Base-by-base conservation (phyloP, 257 asterid species). In the Petrea volubilis region DNA sequence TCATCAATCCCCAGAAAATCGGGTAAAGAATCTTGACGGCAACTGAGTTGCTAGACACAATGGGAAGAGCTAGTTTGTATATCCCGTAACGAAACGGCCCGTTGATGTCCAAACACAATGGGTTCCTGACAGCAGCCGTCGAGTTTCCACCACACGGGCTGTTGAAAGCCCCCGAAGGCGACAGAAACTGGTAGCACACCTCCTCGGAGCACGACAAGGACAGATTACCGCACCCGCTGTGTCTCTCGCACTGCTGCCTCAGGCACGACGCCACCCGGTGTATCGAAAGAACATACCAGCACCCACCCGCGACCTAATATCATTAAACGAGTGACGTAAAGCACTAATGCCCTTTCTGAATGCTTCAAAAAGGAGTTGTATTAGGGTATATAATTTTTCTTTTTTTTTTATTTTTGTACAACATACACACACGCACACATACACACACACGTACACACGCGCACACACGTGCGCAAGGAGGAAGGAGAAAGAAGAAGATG, bases 1-100 rank as follows among this genome's bases (percentile, higher is more conserved):
- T 88, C 98, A 92, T 90, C 71, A 95, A 70, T 50, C 99, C 99
- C 99, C 99, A 92, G 52, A 95, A 92, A 63, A 90, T 90, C 70
- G 99, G 97, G 65, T 95, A 95, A 46, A 92, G 94, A 71, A 92
- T 86, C 91, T 95, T 95, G 40, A 95, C 98, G 23, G 88, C 74
- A 2, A 81, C 63, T 17, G 97, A 92, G 61, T 87, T 81, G 93
- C 97, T 92, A 7, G 96, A 90, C 40, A 95, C 87, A 10, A 95
- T 90, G 0, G 99, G 99, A 27, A 95, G 96, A 44, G 99, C 99
- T 96, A 86, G 88, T 64, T 80, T 79, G 79, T 90, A 95, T 46
- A 95, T 95, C 20, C 99, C 99, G 18, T 81, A 95, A 31, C 86
- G 83, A 57, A 77, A 95, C 3, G 99, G 95, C 27, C 99, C 99